Evolutionary conservation across 495 filamentous ascomycete species (phyloP).

Genomic region (Annulohypoxylon nitens): DNA sequence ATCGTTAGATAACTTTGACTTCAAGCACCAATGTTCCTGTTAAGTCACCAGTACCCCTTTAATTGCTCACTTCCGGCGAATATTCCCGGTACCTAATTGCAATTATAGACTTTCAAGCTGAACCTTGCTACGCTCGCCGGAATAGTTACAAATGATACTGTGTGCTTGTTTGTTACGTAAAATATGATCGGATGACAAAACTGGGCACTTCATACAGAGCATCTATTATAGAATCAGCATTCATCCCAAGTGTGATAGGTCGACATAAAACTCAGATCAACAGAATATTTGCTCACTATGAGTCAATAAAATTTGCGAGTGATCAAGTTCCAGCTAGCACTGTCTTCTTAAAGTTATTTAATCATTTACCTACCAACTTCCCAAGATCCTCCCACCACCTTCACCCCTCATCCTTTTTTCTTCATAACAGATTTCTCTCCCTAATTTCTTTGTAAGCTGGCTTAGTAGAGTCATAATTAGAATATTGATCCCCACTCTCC

Average conservation of each 20-base stretch:
- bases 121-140: background rate
- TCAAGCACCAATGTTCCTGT: background rate
- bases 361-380: background rate
- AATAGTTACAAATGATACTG: background rate
- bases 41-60: background rate
- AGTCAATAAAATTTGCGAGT: background rate
- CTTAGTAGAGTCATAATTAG: background rate
- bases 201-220: background rate
- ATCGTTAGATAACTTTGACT: background rate
- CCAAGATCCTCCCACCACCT: background rate
- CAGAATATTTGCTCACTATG: background rate
- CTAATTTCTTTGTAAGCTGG: background rate
- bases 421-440: background rate
- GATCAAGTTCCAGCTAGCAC: background rate
- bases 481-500: too few species aligned
- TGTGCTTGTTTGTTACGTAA: background rate
- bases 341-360: background rate
- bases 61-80: background rate
- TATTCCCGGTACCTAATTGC: background rate
- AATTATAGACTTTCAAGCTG: background rate
- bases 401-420: background rate
- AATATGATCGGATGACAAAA: background rate
- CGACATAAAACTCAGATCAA: background rate
- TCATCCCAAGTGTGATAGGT: background rate
- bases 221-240: background rate